Percentiles rank a stretch among this genome's conserved stretches.
These are phyloP conservation scores for Pyricularia sp. DNA, from an alignment of 2,329 filamentous ascomycete genomes.

Conservation along the genomic window DNA sequence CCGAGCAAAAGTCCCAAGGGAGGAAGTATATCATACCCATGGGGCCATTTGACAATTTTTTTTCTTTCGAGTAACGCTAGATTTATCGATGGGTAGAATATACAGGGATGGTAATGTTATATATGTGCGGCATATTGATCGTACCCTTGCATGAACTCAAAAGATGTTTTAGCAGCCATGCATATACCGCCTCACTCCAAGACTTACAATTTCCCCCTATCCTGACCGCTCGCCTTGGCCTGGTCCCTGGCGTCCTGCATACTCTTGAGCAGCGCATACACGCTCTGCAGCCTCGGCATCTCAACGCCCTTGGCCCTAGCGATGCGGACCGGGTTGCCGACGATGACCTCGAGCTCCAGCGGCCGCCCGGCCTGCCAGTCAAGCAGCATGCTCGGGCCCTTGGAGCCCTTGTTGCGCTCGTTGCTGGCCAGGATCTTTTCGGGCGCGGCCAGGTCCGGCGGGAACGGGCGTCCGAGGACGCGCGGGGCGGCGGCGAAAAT, in stretches of 20 bases:
- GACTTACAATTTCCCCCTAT: slow-evolving; percentile 25
- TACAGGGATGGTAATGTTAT: background rate
- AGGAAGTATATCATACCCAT: background rate
- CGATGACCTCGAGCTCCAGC: slow-evolving; percentile 63
- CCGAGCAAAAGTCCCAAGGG: background rate
- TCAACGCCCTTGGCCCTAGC: slow-evolving; percentile 53
- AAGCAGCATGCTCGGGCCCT: slow-evolving; percentile 53
- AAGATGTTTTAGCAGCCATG: background rate
- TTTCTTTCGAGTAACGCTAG: background rate
- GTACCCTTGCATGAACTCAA: background rate
- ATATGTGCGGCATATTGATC: background rate
- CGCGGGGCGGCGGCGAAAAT: slow-evolving; percentile 54
- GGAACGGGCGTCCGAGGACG: slow-evolving; percentile 53
- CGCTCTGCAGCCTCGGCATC: slow-evolving; percentile 55
- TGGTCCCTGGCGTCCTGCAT: slow-evolving; percentile 44
- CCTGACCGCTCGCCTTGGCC: slow-evolving; percentile 7
- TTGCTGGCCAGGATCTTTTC: slow-evolving; percentile 56
- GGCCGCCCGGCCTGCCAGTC: slow-evolving; percentile 59
- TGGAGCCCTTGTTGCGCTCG: slow-evolving; percentile 53
- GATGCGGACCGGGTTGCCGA: slow-evolving; percentile 61
- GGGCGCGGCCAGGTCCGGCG: slow-evolving; percentile 48
- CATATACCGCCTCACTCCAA: background rate
- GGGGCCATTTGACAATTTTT: background rate
- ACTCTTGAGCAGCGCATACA: slow-evolving; percentile 58
- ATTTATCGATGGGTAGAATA: background rate